A percentile compares a stretch with the other conserved stretches of the same genome.
These are phyloP conservation scores for Fusarium irregulare DNA, from an alignment of 2,329 filamentous ascomycete species.

Conservation along the genomic window DNA sequence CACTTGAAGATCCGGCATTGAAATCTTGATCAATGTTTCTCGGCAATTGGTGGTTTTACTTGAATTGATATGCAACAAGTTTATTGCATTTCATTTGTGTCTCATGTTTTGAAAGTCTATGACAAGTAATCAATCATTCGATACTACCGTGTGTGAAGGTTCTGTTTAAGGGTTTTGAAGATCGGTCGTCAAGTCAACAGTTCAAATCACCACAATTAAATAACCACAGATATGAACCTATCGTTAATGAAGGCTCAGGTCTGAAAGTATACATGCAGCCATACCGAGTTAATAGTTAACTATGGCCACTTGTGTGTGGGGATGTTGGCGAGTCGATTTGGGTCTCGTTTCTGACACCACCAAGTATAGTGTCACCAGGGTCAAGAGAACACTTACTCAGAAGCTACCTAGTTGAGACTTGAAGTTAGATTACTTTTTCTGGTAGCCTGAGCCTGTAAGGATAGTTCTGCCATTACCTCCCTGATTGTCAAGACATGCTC, in stretches of 20 bases:
- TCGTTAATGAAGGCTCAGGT: no score
- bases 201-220: no score
- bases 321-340: background rate
- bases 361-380: background rate
- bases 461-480: background rate
- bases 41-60: background rate
- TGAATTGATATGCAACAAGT: background rate
- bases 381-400: background rate
- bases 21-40: background rate
- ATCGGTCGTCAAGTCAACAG: background rate
- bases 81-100: background rate
- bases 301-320: background rate
- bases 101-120: background rate
- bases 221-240: no score
- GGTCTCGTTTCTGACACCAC: background rate
- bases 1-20: constrained; percentile 16
- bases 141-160: background rate
- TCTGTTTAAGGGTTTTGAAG: background rate
- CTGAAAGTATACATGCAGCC: no score
- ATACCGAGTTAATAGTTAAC: no score
- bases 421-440: background rate
- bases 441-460: background rate
- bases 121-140: background rate
- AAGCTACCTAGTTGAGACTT: background rate
- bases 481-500: background rate